These are phyloP conservation scores for Fusarium nematophilum DNA, from an alignment of 2,329 filamentous ascomycete species.

Conservation along the genomic window DNA sequence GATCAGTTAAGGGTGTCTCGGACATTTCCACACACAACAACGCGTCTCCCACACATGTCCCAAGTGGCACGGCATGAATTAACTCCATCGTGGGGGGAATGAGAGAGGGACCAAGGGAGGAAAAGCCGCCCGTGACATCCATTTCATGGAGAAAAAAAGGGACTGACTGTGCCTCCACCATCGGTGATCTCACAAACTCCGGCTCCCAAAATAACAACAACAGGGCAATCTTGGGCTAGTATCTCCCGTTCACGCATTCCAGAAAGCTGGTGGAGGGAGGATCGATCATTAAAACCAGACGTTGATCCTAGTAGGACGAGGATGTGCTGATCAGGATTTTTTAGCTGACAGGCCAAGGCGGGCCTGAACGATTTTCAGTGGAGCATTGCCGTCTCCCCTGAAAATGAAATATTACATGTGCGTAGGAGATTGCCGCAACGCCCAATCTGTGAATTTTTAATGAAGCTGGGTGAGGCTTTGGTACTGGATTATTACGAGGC, in stretches of 20 bases:
- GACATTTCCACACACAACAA: slow-evolving; percentile 20
- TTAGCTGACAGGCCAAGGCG: slow-evolving; percentile 8
- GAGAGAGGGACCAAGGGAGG: slow-evolving; percentile 3
- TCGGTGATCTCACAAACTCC: slow-evolving; percentile 11
- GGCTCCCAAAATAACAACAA: slow-evolving; percentile 32
- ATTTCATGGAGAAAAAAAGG: slow-evolving; percentile 1
- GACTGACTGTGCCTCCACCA: slow-evolving; percentile 9
- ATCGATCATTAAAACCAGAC: slow-evolving; percentile 29
- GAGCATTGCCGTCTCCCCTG: slow-evolving; percentile 22
- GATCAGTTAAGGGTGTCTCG: slow-evolving; percentile 37
- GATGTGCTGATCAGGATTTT: slow-evolving; percentile 12
- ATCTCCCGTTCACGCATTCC: slow-evolving; percentile 35
- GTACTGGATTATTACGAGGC: background rate
- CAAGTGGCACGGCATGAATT: slow-evolving; percentile 11
- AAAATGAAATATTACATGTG: slow-evolving; percentile 1
- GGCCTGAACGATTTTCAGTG: slow-evolving; percentile 22
- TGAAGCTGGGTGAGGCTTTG: slow-evolving; percentile 2
- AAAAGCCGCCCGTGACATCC: background rate
- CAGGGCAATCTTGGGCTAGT: slow-evolving; percentile 30
- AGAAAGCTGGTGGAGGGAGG: slow-evolving; percentile 33
- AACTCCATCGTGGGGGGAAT: slow-evolving; percentile 18
- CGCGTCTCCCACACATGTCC: slow-evolving; percentile 9
- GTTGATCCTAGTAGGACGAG: slow-evolving; percentile 27
- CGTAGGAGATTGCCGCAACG: slow-evolving; percentile 17
- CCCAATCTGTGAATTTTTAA: background rate